Evolutionary conservation across 306 rosid genomes (phyloP), one percentile per base, ranked within the genome.

Genomic region (Acacia acuminata): DNA sequence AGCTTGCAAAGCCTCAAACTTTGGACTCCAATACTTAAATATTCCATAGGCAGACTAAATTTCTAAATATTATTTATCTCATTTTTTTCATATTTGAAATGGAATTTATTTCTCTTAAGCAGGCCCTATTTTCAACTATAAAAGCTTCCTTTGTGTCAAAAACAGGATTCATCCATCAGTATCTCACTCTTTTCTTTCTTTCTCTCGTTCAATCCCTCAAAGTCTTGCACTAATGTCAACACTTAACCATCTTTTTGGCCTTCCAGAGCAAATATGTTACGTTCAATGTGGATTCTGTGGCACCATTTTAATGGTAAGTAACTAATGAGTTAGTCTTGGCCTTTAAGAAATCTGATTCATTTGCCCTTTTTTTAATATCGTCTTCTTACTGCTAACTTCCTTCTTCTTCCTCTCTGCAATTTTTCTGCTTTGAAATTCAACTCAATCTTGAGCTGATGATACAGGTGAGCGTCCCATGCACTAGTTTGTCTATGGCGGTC

Each of bases 391-490:
- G 24, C 32, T 42, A 30, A 13, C 43, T 25, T 24, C 6, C 10
- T 40, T 47, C 10, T 42, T 20, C 50, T 81, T 66, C 56, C 55
- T 4, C 32, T 13, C 40, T 64, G 36, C 61, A 24, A 38, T 6
- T 22, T 70, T 30, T 55, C 4, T 72, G 60, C 65, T 71, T 80
- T 11, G 17, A 48, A 45, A 58, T 30, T 78, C 13, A 45, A 65
- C 24, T 78, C 13, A 61, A 70, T 47, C 79, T 11, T 63, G 42
- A 38, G 42, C 42, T 38, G 42, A 38, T 38, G 42, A 38, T 5
- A 38, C 87, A 95, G 98, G 99, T 95, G 3, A 93, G 98, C 47
- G 97, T 95, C 22, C 99, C 99, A 82, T 95, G 94, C 89, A 87
- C 90, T 90, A 93, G 98, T 88, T 81, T 95, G 82, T 87, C 95